Conservation (phyloP, 345 rosid genomes). For the Lumnitzera littorea region DNA sequence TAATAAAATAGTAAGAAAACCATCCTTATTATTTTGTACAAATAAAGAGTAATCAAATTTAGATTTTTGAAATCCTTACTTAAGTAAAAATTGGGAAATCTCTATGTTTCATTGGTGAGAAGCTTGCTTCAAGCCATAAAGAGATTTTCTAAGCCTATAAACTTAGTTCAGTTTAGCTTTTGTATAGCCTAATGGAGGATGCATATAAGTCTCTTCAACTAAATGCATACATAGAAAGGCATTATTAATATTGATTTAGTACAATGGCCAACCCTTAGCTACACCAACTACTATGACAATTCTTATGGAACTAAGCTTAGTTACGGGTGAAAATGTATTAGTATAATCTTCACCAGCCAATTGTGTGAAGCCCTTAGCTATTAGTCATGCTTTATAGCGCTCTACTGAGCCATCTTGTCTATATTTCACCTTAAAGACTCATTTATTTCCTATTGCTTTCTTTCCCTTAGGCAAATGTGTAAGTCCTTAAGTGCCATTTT, state of each 20-base stretch:
- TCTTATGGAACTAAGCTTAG: not conserved
- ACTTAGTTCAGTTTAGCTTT: not conserved
- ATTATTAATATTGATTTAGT: conserved; percentile 4
- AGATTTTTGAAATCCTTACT: no score
- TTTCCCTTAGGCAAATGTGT: not conserved
- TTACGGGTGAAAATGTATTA: not conserved
- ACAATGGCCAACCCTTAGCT: not conserved
- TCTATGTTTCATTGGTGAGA: not conserved
- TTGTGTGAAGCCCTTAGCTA: conserved; percentile 2
- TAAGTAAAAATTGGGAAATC: no score
- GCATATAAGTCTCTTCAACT: conserved; percentile 6
- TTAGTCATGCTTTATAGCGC: not conserved
- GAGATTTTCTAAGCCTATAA: not conserved
- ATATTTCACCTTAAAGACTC: conserved; percentile 1
- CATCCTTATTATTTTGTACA: no score
- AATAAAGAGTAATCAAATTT: no score
- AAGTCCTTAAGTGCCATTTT: not conserved
- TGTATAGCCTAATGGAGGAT: not conserved
- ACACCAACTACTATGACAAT: not conserved
- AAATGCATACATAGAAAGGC: conserved; percentile 3
- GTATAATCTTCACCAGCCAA: not conserved
- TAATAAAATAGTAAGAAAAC: no score
- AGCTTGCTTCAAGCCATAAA: not conserved
- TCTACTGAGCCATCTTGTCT: not conserved
- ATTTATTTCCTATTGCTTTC: not conserved